Evolutionary conservation across 176 grass and related monocot genomes (phyloP), one percentile per base, ranked within the genome.

Genomic region (Hyparrhenia diplandra): DNA sequence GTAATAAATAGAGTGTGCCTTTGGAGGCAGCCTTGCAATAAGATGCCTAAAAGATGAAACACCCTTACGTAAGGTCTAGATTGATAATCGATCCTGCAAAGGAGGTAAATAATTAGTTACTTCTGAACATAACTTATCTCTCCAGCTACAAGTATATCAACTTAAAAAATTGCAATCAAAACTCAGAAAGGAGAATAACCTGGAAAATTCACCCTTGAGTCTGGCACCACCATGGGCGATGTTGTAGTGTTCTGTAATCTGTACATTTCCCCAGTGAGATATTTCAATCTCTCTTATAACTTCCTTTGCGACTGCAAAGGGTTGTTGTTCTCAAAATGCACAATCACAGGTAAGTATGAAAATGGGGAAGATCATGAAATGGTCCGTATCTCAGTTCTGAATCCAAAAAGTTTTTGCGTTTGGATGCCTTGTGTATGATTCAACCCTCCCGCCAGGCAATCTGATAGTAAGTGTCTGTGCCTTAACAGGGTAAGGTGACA

Each of bases 261-360:
- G 93, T 60, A 95, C 85, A 47, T 95, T 95, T 18, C 96, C 96
- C 96, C 96, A 99, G 76, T 99, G 93, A 34, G 96, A 95, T 81
- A 99, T 95, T 75, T 95, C 93, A 77, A 99, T 93, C 80, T 99
- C 96, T 61, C 93, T 90, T 66, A 93, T 73, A 81, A 93, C 73
- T 82, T 99, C 90, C 67, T 93, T 94, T 84, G 89, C 97, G 51
- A 96, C 91, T 61, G 83, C 80, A 90, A 96, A 99, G 54, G 97
- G 97, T 71, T 99, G 61, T 99, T 99, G 83, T 96, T 99, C 92
- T 99, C 97, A 82, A 92, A 99, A 80, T 99, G 97, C 35, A 99
- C 85, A 60, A 90, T 78, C 70, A 87, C 78, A 64, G 91, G 89
- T 30, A 85, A 83, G 88, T 88, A 90, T 52, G 97, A 95, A 79